These are phyloP conservation scores for Cucumis cinereus DNA, from an alignment of 306 rosid genomes.

Conservation along the genomic window DNA sequence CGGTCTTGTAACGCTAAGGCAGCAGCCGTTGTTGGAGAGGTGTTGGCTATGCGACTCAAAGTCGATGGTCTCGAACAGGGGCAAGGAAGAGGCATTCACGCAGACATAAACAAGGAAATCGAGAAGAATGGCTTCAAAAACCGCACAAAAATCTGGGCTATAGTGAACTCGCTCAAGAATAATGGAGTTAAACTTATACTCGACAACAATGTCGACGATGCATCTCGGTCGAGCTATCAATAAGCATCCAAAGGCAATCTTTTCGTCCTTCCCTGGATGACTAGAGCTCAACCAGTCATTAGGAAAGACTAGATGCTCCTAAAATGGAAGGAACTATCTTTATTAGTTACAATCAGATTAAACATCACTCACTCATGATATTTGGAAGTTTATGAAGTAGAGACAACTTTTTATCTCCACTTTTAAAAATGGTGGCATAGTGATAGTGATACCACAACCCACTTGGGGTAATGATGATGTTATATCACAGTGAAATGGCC, in stretches of 20 bases:
- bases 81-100: conserved; percentile 74
- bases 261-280: background rate
- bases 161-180: conserved; percentile 63
- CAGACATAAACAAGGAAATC: conserved; percentile 49
- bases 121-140: conserved; percentile 78
- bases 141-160: conserved; percentile 79
- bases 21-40: conserved; percentile 75
- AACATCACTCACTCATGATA: background rate
- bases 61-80: conserved; percentile 76
- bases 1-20: conserved; percentile 88
- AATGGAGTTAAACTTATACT: conserved; percentile 54
- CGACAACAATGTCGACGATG: conserved; percentile 38
- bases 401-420: background rate
- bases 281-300: background rate
- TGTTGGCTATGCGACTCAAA: conserved; percentile 74
- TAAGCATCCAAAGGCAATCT: background rate
- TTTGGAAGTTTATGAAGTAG: background rate
- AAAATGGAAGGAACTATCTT: background rate
- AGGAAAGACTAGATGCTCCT: background rate
- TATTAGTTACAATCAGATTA: background rate
- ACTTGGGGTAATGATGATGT: background rate
- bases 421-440: background rate
- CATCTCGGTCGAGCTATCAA: conserved; percentile 17
- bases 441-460: background rate
- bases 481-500: background rate